A percentile compares a stretch with the other conserved stretches of the same genome.
phyloP scores from a whole-genome alignment of 768 basidiomycete species.

The Russula foetens region DNA sequence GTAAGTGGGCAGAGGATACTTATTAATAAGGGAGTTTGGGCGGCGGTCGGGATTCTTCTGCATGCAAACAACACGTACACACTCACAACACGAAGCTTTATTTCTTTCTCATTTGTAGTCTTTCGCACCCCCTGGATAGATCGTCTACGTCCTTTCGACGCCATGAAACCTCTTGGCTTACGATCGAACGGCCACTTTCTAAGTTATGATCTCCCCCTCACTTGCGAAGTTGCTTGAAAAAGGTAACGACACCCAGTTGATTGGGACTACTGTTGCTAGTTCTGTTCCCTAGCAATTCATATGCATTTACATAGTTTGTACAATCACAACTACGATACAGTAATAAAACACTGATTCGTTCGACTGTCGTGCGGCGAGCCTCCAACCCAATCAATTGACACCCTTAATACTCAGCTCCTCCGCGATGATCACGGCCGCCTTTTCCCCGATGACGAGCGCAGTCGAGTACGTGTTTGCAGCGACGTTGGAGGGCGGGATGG shows the following conservation, averaged over 20 bases:
- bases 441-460: conserved; percentile 46
- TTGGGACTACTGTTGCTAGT: background rate
- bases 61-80: background rate
- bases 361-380: too few species aligned
- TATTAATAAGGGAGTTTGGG: background rate
- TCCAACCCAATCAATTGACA: conserved; percentile 11
- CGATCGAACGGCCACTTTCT: background rate
- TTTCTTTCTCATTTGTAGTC: background rate
- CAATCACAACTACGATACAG: background rate
- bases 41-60: background rate
- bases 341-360: background rate
- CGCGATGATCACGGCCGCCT: conserved; percentile 51
- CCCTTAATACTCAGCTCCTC: conserved; percentile 40
- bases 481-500: conserved; percentile 34
- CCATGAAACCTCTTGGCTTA: background rate
- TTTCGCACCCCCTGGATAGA: conserved; percentile 6
- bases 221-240: background rate
- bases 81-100: background rate
- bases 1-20: background rate
- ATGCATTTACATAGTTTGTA: background rate
- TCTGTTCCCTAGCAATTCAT: background rate
- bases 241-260: background rate
- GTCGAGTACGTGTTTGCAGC: conserved; percentile 38
- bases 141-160: background rate
- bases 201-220: background rate